A percentile compares a stretch with the other conserved stretches of the same genome.
Conservation (phyloP, 352 stramenopile species). For the Globisporangium parvum region DNA sequence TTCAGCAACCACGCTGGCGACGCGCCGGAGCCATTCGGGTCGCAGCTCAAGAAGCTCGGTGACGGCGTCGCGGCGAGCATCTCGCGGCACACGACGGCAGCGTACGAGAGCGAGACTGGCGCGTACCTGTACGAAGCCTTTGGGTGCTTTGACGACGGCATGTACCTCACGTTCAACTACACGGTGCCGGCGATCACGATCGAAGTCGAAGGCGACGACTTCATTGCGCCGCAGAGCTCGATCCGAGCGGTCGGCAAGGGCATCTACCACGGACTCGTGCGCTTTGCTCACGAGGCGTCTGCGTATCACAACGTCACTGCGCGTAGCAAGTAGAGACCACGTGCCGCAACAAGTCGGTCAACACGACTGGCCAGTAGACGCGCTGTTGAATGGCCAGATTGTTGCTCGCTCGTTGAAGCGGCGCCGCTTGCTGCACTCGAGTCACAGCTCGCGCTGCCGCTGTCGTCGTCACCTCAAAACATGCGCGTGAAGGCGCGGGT, state of each 20-base stretch:
- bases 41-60: constrained; percentile 36
- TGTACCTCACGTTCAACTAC: constrained; percentile 54
- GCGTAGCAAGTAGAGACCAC: no score
- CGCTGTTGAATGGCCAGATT: no score
- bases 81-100: constrained; percentile 23
- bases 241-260: constrained; percentile 51
- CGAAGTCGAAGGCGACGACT: constrained; percentile 63
- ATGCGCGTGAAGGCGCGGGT: no score
- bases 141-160: constrained; percentile 60
- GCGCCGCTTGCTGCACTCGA: no score
- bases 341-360: no score
- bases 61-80: constrained; percentile 43
- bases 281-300: constrained; percentile 48
- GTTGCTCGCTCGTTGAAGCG: no score
- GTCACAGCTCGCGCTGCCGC: no score
- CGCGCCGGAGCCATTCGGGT: constrained; percentile 41
- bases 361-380: no score
- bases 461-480: no score
- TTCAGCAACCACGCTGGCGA: constrained; percentile 43
- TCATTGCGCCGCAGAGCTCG: constrained; percentile 48
- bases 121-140: constrained; percentile 58
- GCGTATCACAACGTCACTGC: constrained; percentile 19
- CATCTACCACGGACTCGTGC: constrained; percentile 48
- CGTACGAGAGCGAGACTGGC: constrained; percentile 54
- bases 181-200: constrained; percentile 62